These are phyloP conservation scores for Raddia distichophylla DNA, from an alignment of 176 grass and related monocot genomes.

Conservation along the genomic window DNA sequence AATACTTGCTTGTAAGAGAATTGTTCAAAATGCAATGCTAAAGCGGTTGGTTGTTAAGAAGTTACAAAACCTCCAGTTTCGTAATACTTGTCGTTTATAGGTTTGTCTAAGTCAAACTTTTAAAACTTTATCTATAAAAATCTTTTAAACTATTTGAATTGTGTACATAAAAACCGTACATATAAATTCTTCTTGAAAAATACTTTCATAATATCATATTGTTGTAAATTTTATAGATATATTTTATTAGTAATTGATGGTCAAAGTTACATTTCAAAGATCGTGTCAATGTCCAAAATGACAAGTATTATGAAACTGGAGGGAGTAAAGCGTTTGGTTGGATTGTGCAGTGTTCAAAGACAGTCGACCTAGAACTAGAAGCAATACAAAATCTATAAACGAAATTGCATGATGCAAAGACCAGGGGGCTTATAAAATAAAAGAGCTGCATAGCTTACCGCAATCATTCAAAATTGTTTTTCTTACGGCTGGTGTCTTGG, in stretches of 20 bases:
- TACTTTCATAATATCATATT: no score
- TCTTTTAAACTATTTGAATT: no score
- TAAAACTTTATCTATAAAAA: no score
- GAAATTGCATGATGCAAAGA: background rate
- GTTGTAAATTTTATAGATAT: no score
- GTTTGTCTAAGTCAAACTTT: no score
- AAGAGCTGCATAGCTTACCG: background rate
- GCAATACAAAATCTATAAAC: background rate
- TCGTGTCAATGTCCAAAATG: no score
- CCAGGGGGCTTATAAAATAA: background rate
- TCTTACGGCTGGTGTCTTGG: background rate
- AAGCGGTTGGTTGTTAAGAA: background rate
- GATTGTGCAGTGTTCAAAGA: background rate
- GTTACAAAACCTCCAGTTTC: constrained; percentile 3
- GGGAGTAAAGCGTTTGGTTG: background rate
- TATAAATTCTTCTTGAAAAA: no score
- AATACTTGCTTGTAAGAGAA: background rate
- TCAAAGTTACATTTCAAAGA: no score
- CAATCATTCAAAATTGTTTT: constrained; percentile 9
- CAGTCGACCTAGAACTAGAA: background rate
- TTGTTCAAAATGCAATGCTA: constrained; percentile 15
- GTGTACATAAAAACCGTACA: no score
- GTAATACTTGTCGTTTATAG: no score
- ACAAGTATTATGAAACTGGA: no score
- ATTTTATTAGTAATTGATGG: no score